Conservation (phyloP, 148 eudicot species). For the Amaranthus palmeri region DNA sequence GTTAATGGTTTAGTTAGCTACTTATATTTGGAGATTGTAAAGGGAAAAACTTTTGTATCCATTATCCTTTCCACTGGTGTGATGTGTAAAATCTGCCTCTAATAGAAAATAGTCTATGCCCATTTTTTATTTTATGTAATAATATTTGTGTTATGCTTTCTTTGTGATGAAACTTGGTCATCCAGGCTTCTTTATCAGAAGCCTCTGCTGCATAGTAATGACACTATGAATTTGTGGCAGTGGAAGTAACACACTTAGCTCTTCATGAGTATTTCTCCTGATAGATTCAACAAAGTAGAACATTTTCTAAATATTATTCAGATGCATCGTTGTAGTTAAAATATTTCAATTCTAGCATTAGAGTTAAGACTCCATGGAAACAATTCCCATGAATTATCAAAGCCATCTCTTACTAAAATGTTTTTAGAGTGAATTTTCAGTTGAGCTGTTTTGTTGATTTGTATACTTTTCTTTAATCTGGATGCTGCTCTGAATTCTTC, state of each 20-base stretch:
- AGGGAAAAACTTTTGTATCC: background rate
- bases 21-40: background rate
- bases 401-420: background rate
- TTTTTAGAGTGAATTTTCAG: background rate
- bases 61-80: background rate
- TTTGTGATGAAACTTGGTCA: background rate
- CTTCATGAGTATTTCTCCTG: background rate
- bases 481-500: constrained; percentile 4
- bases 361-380: constrained; percentile 2
- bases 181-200: background rate
- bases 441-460: background rate
- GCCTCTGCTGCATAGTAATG: background rate
- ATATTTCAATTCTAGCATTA: background rate
- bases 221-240: background rate
- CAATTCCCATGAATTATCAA: background rate
- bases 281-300: background rate
- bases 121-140: background rate
- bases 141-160: background rate
- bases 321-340: background rate
- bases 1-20: background rate
- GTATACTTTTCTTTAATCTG: background rate
- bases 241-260: background rate
- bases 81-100: background rate
- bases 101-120: background rate
- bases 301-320: background rate